A percentile compares a stretch with the other conserved stretches of the same genome.
Evolutionary conservation across 2,329 filamentous ascomycete genomes (phyloP).

Genomic region (Ceratocystis colombiana): DNA sequence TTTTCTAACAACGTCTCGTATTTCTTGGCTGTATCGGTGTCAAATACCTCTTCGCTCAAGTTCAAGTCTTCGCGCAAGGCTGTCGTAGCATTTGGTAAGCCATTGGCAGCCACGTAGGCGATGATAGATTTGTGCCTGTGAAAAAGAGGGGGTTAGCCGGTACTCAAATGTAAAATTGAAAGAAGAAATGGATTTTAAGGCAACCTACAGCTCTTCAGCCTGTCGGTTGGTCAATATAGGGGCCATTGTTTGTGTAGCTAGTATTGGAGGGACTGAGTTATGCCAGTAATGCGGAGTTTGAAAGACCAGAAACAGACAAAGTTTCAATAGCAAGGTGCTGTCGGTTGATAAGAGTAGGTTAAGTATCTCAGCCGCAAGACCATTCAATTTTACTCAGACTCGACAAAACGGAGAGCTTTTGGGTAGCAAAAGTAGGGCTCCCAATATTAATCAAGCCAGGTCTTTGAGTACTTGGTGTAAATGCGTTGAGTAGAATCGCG

Average conservation of each 20-base stretch:
- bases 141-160: constrained; percentile 21
- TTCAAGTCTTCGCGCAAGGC: constrained; percentile 68
- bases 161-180: constrained; percentile 21
- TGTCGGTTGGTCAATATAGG: constrained; percentile 67
- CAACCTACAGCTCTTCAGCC: constrained; percentile 75
- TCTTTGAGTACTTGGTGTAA: no score
- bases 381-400: background rate
- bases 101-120: constrained; percentile 69
- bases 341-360: background rate
- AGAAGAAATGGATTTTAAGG: background rate
- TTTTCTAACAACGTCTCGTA: constrained; percentile 92
- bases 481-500: background rate
- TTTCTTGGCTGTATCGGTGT: constrained; percentile 76
- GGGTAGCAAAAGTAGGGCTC: background rate
- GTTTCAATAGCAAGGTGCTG: background rate
- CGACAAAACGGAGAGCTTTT: background rate
- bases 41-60: constrained; percentile 59
- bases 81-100: constrained; percentile 57
- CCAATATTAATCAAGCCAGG: background rate
- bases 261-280: background rate
- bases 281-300: background rate
- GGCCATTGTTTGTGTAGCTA: constrained; percentile 46
- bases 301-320: background rate
- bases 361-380: background rate
- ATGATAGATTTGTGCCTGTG: constrained; percentile 84